A percentile compares a stretch with the other conserved stretches of the same genome.
These are phyloP conservation scores for Ambispora gerdemannii DNA, from an alignment of 192 early-diverging fungal genomes.

Conservation along the genomic window DNA sequence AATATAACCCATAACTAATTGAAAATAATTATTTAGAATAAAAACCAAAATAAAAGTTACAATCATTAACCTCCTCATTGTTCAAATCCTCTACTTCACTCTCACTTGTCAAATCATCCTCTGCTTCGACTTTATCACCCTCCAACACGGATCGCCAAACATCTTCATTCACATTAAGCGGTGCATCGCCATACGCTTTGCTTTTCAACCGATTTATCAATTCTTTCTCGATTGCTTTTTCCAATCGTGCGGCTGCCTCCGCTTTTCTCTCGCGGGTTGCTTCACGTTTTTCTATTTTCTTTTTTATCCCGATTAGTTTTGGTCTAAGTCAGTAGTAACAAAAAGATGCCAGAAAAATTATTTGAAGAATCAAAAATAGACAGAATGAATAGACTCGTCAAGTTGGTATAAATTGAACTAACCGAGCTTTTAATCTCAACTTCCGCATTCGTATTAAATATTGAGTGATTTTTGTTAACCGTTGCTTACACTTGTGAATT, in stretches of 20 bases:
- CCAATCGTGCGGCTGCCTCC: conserved; percentile 86
- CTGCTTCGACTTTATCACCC: conserved; percentile 64
- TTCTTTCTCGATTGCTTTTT: conserved; percentile 93
- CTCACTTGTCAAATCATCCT: conserved; percentile 71
- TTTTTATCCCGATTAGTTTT: conserved; percentile 85
- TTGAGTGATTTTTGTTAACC: conserved; percentile 94
- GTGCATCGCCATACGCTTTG: conserved; percentile 94
- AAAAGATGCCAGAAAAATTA: no score
- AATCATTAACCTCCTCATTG: conserved; percentile 50
- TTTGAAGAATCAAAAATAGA: background rate
- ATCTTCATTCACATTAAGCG: conserved; percentile 89
- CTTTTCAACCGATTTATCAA: conserved; percentile 85
- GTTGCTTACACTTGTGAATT: conserved; percentile 95
- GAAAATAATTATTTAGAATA: conserved; percentile 39
- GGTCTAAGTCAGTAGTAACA: conserved; percentile 38
- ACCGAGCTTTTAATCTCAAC: conserved; percentile 76
- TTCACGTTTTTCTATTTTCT: conserved; percentile 91
- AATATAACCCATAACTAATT: conserved; percentile 32
- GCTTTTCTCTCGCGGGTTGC: conserved; percentile 82
- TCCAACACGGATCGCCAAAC: conserved; percentile 89
- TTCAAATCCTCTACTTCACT: conserved; percentile 62
- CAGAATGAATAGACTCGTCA: background rate
- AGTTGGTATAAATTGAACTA: background rate
- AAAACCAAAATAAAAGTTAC: conserved; percentile 8
- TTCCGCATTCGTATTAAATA: conserved; percentile 93